Base-by-base conservation (phyloP, 2,329 filamentous ascomycete species). In the Tricladium varicosporioides region DNA sequence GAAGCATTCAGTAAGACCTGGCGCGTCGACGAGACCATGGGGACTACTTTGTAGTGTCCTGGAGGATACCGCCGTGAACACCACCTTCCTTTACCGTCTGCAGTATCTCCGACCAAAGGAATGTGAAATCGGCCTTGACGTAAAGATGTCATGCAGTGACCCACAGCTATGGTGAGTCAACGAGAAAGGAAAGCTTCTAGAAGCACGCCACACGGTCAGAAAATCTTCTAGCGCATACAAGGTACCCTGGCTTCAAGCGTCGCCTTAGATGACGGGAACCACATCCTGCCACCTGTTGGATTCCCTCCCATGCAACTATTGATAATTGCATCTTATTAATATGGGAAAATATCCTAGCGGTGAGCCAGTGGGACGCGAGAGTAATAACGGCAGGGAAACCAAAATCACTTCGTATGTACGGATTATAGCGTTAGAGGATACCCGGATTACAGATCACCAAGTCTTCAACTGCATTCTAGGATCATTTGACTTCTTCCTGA, bases 151-250 rank as follows among this genome's bases (percentile, higher is more conserved):
- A 40, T 40, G 36, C 36, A 40, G 36, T 40, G 36, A 40, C 36
- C 36, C 36, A 40, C 36, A 40, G 36, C 2, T 5, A 36, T 47
- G 43, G 27, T 46, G 48, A 42, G n/a, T 27, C 27, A 27, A n/a
- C 44, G 44, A 46, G 57, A 48, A 32, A 56, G 60, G 62, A 50
- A 64, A 57, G 50, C 32, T 64, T 64, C 62, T 60, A 51, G 62
- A 64, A 64, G 54, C 7, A 22, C 54, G 58, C 60, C 56, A 62
- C 60, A 22, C 9, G 14, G 18, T 10, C 54, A 19, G 19, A 5
- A 14, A 18, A 46, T 43, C 54, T 61, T 64, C 62, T 61, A 64
- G 58, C 57, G 57, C 16, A 16, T 22, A 22, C 18, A 48, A 19
- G 27, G 15, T 16, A 27, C 13, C 14, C 45, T n/a, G 2, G 18